Conservation (phyloP, 1,139 yeast genomes). For the Debaryomyces coudertii region DNA sequence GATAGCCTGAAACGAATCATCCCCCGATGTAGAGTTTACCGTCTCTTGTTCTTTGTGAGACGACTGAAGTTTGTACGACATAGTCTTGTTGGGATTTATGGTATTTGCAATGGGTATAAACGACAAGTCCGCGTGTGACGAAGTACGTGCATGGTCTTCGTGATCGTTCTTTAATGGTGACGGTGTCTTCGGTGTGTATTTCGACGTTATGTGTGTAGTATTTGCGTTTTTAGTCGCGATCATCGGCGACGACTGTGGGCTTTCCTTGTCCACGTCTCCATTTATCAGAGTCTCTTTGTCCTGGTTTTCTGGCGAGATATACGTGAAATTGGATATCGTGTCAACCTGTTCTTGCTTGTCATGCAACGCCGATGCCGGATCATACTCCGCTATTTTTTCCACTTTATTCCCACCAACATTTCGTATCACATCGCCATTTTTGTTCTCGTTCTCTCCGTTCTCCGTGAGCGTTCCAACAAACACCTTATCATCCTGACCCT, state of each 20-base stretch:
- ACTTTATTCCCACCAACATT: background rate
- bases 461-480: slow-evolving; percentile 2
- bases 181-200: slow-evolving; percentile 13
- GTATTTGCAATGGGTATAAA: slow-evolving; percentile 25
- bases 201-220: background rate
- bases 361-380: too few relatives aligned
- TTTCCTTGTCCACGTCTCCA: background rate
- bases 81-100: slow-evolving; percentile 14
- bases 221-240: background rate
- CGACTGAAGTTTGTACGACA: background rate
- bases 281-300: background rate
- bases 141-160: slow-evolving; percentile 10
- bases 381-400: background rate
- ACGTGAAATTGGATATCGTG: slow-evolving; percentile 8
- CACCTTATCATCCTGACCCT: slow-evolving; percentile 14
- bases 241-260: slow-evolving; percentile 11
- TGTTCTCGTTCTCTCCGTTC: background rate
- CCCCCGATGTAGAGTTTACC: slow-evolving; percentile 9
- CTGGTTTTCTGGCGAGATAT: slow-evolving; percentile 5
- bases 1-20: slow-evolving; percentile 38
- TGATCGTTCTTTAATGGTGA: slow-evolving; percentile 12
- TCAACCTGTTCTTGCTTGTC: background rate
- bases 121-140: slow-evolving; percentile 24
- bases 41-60: slow-evolving; percentile 2
- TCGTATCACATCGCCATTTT: background rate